A percentile compares a stretch with the other conserved stretches of the same genome.
phyloP scores from a whole-genome alignment of 208 protist species.

The Borovskyia barvae region DNA sequence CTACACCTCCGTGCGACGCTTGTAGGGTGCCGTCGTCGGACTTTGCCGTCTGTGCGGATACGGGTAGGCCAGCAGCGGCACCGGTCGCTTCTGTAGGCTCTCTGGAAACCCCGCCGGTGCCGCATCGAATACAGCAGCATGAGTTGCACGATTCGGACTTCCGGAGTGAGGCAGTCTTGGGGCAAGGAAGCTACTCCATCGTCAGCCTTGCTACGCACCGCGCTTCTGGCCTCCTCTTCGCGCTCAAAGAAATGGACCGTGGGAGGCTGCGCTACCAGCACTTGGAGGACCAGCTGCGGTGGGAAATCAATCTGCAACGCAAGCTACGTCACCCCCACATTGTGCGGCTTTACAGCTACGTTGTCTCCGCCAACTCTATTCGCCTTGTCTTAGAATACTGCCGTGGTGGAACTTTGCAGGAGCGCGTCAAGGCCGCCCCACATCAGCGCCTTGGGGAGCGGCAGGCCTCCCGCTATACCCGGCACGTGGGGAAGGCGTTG shows the following conservation, averaged over 20 bases:
- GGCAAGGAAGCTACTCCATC: conserved; percentile 72
- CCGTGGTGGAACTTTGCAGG: conserved; percentile 53
- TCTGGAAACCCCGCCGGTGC: background rate
- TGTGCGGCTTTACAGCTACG: conserved; percentile 84
- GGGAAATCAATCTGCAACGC: conserved; percentile 86
- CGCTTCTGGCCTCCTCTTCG: conserved; percentile 47
- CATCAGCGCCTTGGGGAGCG: conserved; percentile 35
- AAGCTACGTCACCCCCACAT: conserved; percentile 78
- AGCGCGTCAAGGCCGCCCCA: conserved; percentile 27
- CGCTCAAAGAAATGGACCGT: conserved; percentile 71
- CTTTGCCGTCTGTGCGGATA: no score
- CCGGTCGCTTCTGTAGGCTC: no score
- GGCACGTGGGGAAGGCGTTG: conserved; percentile 68
- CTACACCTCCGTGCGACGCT: no score
- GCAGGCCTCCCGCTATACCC: conserved; percentile 50
- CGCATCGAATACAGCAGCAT: conserved; percentile 40
- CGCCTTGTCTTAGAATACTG: conserved; percentile 77
- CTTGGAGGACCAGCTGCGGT: conserved; percentile 57
- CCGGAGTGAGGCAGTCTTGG: conserved; percentile 50
- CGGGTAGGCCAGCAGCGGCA: no score
- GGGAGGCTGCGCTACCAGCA: conserved; percentile 24
- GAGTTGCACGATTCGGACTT: conserved; percentile 67
- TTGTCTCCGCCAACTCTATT: conserved; percentile 46
- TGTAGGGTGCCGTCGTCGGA: no score
- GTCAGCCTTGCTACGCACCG: conserved; percentile 70